A percentile compares a stretch with the other conserved stretches of the same genome.
These are phyloP conservation scores for Trametes punicea DNA, from an alignment of 768 basidiomycete species.

Conservation along the genomic window DNA sequence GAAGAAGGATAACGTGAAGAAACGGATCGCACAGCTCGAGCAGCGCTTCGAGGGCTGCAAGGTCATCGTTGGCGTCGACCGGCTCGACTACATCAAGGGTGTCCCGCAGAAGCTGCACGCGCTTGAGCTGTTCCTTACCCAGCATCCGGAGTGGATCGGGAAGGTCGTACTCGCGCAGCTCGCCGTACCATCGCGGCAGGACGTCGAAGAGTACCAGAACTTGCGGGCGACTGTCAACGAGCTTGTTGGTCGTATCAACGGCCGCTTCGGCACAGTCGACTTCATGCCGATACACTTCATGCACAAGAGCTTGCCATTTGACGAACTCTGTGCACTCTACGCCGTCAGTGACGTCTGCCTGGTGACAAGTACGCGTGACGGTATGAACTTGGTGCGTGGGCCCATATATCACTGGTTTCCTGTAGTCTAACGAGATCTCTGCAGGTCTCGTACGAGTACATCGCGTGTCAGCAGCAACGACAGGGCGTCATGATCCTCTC, in stretches of 20 bases:
- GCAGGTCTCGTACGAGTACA: slow-evolving; percentile 97
- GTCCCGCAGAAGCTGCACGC: slow-evolving; percentile 98
- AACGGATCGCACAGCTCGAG: slow-evolving; percentile 77
- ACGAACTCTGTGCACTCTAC: slow-evolving; percentile 97
- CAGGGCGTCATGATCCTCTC: slow-evolving; percentile 98
- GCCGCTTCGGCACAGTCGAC: slow-evolving; percentile 97
- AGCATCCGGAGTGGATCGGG: slow-evolving; percentile 99
- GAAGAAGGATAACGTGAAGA: slow-evolving; percentile 72
- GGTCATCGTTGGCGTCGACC: slow-evolving; percentile 97
- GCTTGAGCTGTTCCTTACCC: slow-evolving; percentile 92
- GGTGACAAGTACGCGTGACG: slow-evolving; percentile 92
- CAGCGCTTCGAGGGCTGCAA: slow-evolving; percentile 92
- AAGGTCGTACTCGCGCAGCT: slow-evolving; percentile 97
- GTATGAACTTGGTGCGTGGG: slow-evolving; percentile 91
- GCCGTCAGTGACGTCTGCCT: slow-evolving; percentile 95
- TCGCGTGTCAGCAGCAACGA: slow-evolving; percentile 88
- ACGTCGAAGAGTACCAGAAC: slow-evolving; percentile 99
- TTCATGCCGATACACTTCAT: slow-evolving; percentile 99
- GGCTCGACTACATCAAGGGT: slow-evolving; percentile 99
- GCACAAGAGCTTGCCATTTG: slow-evolving; percentile 92
- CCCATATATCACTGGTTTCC: background rate
- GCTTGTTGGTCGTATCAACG: slow-evolving; percentile 97
- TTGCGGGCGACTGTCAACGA: slow-evolving; percentile 94
- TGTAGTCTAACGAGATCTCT: background rate
- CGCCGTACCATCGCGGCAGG: slow-evolving; percentile 95